Percentiles rank a stretch among this genome's conserved stretches.
Evolutionary conservation across 306 rosid genomes (phyloP).

Genomic region (Malus sieversii): DNA sequence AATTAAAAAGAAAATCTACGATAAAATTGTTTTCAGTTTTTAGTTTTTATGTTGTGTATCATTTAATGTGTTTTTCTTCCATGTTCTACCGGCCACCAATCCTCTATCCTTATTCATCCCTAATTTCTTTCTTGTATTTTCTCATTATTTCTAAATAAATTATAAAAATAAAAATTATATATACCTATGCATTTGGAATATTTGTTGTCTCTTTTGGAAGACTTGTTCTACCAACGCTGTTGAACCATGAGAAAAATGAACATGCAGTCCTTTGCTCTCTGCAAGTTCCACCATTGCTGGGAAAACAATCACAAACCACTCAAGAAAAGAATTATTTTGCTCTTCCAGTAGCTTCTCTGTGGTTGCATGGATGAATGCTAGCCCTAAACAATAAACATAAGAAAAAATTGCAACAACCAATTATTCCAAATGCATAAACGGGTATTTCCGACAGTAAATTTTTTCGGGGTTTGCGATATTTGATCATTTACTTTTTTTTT

Average conservation of each 20-base stretch:
- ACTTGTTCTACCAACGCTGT: neutral
- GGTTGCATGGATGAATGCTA: conserved; percentile 9
- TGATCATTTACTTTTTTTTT: too few relatives aligned
- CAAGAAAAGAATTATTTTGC: conserved; percentile 1
- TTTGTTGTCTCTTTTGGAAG: neutral
- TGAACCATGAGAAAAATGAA: neutral
- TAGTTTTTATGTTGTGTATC: too few relatives aligned
- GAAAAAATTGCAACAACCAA: neutral
- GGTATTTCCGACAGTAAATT: neutral
- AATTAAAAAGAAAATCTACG: too few relatives aligned
- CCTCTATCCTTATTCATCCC: too few relatives aligned
- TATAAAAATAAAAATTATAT: too few relatives aligned
- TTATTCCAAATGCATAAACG: neutral
- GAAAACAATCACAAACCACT: conserved; percentile 2
- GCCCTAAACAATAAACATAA: neutral
- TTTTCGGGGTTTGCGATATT: too few relatives aligned
- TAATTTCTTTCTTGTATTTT: too few relatives aligned
- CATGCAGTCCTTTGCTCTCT: neutral
- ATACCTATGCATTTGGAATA: neutral
- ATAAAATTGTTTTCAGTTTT: too few relatives aligned
- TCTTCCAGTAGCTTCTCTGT: neutral
- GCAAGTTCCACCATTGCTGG: conserved; percentile 14
- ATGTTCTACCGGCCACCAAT: too few relatives aligned
- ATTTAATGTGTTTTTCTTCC: too few relatives aligned
- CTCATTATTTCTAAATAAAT: too few relatives aligned